Base-by-base conservation (phyloP, 805 yeast genomes). In the Wickerhamomyces rabaulensis region DNA sequence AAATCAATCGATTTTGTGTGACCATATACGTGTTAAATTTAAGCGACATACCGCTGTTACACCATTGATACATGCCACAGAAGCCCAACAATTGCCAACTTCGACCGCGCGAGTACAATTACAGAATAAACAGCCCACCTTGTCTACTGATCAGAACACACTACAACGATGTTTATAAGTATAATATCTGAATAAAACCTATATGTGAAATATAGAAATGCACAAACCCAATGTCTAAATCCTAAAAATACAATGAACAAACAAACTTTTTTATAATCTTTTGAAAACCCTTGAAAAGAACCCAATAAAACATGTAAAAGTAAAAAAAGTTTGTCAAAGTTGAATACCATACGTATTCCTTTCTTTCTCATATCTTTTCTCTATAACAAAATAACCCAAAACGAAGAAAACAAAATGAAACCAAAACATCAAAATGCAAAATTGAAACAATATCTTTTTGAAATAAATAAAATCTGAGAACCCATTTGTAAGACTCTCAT, bases 201-300 rank as follows among this genome's bases (percentile, higher is more conserved):
- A 25, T 35, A 44, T 44, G 20, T 17, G 15, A 20, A 35, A 35
- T 43, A 41, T 31, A 33, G 39, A 40, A 46, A 46, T 52, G 53
- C 55, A 51, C 56, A 40, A 33, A 42, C 50, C 53, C 50, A 52
- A 53, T 53, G 56, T 53, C 56, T 53, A 49, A 52, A 53, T 44
- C 55, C 54, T 49, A 51, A 51, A 48, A 44, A 48, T 39, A 40
- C 41, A 49, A 41, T 25, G 36, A 33, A 44, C 42, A 38, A 41
- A 46, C 48, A 51, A 47, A 47, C 46, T 53, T 49, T 53, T 53
- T 53, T 53, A 51, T 49, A 44, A 48, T 39, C 39, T 40, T 45
- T 42, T 45, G 40, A 36, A 23, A 40, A 38, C 39, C 36, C 36
- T 17, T 17, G 3, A 16, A n/a, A 16, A 33, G 36, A 33, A 33